Evolutionary conservation across 2,329 filamentous ascomycete genomes (phyloP), one percentile per base, ranked within the genome.

Genomic region (Colletotrichum sp.): DNA sequence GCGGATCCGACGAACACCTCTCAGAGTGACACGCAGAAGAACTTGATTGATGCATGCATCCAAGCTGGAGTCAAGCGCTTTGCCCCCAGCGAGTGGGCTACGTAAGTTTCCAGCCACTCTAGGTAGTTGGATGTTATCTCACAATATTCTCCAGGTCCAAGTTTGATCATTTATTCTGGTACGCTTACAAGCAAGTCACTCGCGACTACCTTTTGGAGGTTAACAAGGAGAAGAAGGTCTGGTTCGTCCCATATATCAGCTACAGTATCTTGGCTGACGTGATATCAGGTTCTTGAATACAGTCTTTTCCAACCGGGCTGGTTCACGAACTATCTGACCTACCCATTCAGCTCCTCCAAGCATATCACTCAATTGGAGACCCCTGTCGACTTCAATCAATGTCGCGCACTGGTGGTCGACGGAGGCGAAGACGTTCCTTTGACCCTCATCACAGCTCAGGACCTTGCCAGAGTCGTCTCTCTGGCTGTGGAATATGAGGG

Each of bases 1-100:
- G 15, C 49, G 8, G 75, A 76, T 24, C 71, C 79, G 7, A 78
- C 79, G 1, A 78, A 85, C 36, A 80, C 81, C n/a, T 81, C 88
- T 1, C 91, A 93, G 79, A 76, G 85, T 49, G 81, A 82, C 16
- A 81, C 88, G 0, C 91, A 93, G 79, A 87, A 85, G 75, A 87
- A 87, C 36, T 83, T 94, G 63, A 90, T 93, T 68, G 90, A 93
- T 72, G 92, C 92, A 1, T 87, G 90, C 8, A 85, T 92, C 52
- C 84, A 85, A 4, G 91, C 91, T 2, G 90, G 91, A 2, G 92
- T 94, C 8, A 89, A 89, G 78, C 87, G 91, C 8, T 93, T 92
- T 80, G 87, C 93, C 2, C 91, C 92, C 3, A 90, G 90, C 44
- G 93, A 94, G 78, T 94, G 89, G 77, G 83, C 80, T 26, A 83